phyloP scores from a whole-genome alignment of 768 basidiomycete species.

The Dacryopinax spathularia region DNA sequence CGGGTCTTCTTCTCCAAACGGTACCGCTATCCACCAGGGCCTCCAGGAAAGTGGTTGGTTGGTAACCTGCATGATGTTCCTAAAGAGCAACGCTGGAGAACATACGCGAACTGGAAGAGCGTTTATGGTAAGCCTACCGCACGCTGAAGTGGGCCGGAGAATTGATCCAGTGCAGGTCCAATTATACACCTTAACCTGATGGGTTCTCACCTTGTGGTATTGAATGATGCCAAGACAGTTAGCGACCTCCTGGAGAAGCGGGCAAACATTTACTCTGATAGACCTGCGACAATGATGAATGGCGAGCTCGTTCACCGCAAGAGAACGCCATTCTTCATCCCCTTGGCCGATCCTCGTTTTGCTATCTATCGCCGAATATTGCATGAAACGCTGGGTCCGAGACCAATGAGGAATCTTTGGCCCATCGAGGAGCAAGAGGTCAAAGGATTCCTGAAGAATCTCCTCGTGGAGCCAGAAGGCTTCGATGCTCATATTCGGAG shows the following conservation, averaged over 20 bases:
- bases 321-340: conserved; percentile 32
- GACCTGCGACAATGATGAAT: conserved; percentile 40
- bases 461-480: neutral
- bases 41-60: neutral
- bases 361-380: conserved; percentile 31
- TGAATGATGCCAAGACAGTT: conserved; percentile 26
- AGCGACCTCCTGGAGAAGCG: conserved; percentile 32
- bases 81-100: conserved; percentile 24
- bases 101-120: conserved; percentile 32
- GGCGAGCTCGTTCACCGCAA: conserved; percentile 26
- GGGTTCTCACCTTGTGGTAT: conserved; percentile 25
- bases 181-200: conserved; percentile 6
- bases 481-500: conserved; percentile 1
- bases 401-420: conserved; percentile 26
- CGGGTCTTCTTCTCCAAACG: neutral
- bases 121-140: conserved; percentile 23
- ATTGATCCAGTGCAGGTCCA: neutral
- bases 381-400: conserved; percentile 26
- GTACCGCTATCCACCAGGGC: neutral
- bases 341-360: conserved; percentile 28
- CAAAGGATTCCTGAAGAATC: conserved; percentile 22
- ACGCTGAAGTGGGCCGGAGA: neutral
- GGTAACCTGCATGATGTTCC: conserved; percentile 34
- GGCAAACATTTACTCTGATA: conserved; percentile 31
- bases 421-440: conserved; percentile 28